Evolutionary conservation across 805 yeast genomes (phyloP), one percentile per base, ranked within the genome.

Genomic region (Starmerella asiatica): DNA sequence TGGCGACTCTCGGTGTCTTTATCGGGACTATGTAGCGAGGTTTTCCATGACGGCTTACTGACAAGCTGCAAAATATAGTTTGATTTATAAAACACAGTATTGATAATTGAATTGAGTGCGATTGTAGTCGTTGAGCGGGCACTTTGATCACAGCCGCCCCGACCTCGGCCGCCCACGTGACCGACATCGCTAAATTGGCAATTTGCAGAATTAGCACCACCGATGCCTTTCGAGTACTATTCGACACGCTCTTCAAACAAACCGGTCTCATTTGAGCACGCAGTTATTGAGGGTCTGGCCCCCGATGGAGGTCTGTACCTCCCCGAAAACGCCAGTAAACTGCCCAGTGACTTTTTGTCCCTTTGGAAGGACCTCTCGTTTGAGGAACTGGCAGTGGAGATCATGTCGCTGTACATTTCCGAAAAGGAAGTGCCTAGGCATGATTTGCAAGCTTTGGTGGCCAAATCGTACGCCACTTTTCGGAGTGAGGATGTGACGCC

Each of bases 261-360:
- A 24, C 51, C 56, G 3, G 57, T 55, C 14, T 47, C 60, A 12
- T 63, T 63, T 41, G 68, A 63, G 45, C 63, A 61, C 21, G 65
- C 64, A 5, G 61, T 63, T 16, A 58, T 63, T 17, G 57, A 67
- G 63, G 99, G 99, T 38, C 69, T 91, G 55, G 97, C 97, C 39
- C 75, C 81, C 35, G 99, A 93, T 58, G 98, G 98, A 50, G 99
- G 99, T 30, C 71, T 91, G 30, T 91, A 83, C 60, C 69, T 91
- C 40, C 99, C 98, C 34, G 71, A 91, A 14, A 66, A 58, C 34
- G 81, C 86, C 51, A 95, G 97, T 42, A 59, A 68, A 46, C 68
- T 81, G 23, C 66, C 76, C 5, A 56, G 64, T 11, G 71, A 70
- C 43, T 70, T 79, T 47, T 60, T 78, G 39, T 55, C 63, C 29